phyloP scores from a whole-genome alignment of 495 filamentous ascomycete species.

The Xylaria scruposa region DNA sequence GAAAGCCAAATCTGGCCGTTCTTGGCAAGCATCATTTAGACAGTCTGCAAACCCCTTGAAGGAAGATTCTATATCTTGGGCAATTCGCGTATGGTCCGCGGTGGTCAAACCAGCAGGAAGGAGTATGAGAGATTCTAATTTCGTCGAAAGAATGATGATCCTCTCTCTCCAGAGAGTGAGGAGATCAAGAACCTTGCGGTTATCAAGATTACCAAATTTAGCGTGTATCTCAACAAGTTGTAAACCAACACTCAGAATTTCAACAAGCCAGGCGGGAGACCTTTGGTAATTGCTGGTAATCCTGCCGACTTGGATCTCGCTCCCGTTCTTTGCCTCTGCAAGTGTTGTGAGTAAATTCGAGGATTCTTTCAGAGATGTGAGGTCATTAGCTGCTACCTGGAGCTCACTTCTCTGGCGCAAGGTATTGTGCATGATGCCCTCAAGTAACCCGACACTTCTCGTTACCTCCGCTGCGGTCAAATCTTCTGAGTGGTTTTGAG shows the following conservation, averaged over 20 bases:
- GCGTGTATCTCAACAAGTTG: conserved; percentile 64
- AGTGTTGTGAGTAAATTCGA: conserved; percentile 33
- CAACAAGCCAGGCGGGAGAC: conserved; percentile 49
- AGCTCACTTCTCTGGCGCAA: conserved; percentile 70
- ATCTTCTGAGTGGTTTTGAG: conserved; percentile 79
- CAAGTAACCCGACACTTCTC: conserved; percentile 79
- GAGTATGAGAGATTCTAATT: conserved; percentile 55
- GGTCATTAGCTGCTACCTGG: conserved; percentile 48
- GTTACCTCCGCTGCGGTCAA: conserved; percentile 77
- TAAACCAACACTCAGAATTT: conserved; percentile 49
- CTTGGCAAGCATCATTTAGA: conserved; percentile 49
- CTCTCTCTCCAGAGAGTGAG: conserved; percentile 59
- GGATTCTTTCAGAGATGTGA: conserved; percentile 27
- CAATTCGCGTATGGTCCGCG: conserved; percentile 46
- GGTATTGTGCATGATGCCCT: conserved; percentile 74
- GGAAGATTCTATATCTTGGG: conserved; percentile 51
- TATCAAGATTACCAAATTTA: conserved; percentile 61
- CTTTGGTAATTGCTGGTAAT: conserved; percentile 39
- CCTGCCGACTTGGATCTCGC: conserved; percentile 30
- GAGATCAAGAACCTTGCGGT: conserved; percentile 45
- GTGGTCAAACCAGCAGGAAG: conserved; percentile 64
- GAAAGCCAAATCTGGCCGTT: conserved; percentile 67
- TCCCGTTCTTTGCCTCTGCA: conserved; percentile 27
- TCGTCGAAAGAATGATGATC: conserved; percentile 47
- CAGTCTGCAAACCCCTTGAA: conserved; percentile 53